Evolutionary conservation across 2,329 filamentous ascomycete species (phyloP).

Genomic region (Diaporthe citri): DNA sequence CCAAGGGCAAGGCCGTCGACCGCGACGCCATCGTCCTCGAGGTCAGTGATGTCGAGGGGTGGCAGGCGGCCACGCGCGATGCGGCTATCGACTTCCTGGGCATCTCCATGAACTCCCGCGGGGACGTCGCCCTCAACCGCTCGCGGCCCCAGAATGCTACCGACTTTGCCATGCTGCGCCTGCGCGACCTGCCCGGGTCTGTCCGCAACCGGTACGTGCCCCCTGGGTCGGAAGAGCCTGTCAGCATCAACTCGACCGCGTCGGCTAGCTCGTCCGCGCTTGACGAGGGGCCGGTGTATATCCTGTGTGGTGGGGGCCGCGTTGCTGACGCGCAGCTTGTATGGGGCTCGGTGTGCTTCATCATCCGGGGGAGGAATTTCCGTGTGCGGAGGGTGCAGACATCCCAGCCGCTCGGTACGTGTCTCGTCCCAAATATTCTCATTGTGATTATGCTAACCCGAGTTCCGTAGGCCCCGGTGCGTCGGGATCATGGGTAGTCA

Average conservation of each 20-base stretch:
- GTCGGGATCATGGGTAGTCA: conserved; percentile 37
- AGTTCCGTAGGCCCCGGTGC: neutral
- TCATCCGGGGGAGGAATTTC: conserved; percentile 34
- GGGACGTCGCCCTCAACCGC: conserved; percentile 34
- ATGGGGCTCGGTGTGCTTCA: conserved; percentile 33
- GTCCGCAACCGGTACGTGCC: conserved; percentile 30
- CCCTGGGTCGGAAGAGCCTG: neutral
- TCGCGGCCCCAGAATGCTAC: conserved; percentile 30
- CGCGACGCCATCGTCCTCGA: conserved; percentile 20
- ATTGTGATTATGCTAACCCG: neutral
- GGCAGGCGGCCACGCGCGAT: conserved; percentile 33
- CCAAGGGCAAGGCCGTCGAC: conserved; percentile 27
- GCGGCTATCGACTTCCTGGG: conserved; percentile 35
- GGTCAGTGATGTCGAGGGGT: conserved; percentile 18
- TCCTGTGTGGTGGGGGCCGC: conserved; percentile 9
- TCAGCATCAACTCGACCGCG: conserved; percentile 27
- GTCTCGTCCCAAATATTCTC: fast-evolving
- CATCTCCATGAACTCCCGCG: conserved; percentile 36
- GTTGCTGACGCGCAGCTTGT: conserved; percentile 33
- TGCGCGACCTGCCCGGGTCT: conserved; percentile 15
- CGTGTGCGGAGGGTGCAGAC: conserved; percentile 33
- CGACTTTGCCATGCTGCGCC: conserved; percentile 34
- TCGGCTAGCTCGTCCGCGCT: conserved; percentile 26
- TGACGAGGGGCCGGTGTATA: conserved; percentile 31
- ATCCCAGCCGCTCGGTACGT: conserved; percentile 20